Evolutionary conservation across 2,329 filamentous ascomycete genomes (phyloP).

Genomic region (Apiospora marii): DNA sequence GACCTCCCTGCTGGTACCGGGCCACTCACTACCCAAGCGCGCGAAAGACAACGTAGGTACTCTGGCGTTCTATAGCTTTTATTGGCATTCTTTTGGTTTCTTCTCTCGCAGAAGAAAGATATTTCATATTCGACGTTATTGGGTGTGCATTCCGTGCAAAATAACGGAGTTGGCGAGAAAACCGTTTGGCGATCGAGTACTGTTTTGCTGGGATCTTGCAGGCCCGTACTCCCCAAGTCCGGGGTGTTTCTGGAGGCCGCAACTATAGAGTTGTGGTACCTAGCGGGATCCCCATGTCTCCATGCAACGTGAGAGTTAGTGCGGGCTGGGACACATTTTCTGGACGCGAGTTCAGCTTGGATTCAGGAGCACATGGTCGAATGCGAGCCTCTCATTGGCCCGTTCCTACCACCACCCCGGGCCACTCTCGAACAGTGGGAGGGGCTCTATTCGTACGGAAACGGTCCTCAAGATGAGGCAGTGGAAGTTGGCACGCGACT

Average conservation of each 20-base stretch:
- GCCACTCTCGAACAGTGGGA: constrained; percentile 1
- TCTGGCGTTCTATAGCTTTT: neutral
- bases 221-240: neutral
- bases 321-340: neutral
- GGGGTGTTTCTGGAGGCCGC: constrained; percentile 13
- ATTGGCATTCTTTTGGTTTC: neutral
- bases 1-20: neutral
- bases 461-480: constrained; percentile 11
- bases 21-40: neutral
- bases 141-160: too few species aligned
- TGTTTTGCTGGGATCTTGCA: constrained; percentile 1
- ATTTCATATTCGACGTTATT: too few species aligned
- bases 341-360: neutral
- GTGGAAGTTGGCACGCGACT: constrained; percentile 16
- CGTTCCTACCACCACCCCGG: neutral
- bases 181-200: neutral
- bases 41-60: neutral
- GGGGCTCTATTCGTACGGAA: constrained; percentile 19
- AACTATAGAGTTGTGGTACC: neutral
- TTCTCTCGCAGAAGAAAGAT: neutral
- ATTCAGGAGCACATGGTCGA: constrained; percentile 12
- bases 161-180: too few species aligned
- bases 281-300: constrained; percentile 19
- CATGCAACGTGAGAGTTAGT: neutral
- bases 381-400: neutral